A percentile compares a stretch with the other conserved stretches of the same genome.
Conservation (phyloP, 2,329 filamentous ascomycete species). For the Chrysoporthe deuterocubensis region DNA sequence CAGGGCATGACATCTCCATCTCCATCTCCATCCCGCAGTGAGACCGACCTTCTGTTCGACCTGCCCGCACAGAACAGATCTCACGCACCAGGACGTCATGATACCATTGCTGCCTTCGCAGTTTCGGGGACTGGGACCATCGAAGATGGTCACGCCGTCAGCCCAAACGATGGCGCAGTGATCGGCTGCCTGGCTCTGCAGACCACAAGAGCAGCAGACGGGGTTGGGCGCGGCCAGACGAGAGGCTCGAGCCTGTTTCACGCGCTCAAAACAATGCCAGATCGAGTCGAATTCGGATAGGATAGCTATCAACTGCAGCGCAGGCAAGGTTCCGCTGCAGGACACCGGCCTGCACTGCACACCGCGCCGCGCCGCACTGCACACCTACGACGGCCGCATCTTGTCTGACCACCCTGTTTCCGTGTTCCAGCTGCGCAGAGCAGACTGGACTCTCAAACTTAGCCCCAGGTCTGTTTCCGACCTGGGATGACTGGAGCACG, state of each 20-base stretch:
- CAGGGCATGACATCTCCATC: conserved; percentile 6
- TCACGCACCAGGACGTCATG: neutral
- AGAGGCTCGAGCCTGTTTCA: neutral
- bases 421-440: conserved; percentile 16
- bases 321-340: neutral
- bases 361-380: neutral
- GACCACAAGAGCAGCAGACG: neutral
- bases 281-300: neutral
- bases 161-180: neutral
- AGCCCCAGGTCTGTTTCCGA: conserved; percentile 9
- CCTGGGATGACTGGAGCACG: conserved; percentile 7
- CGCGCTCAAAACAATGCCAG: neutral
- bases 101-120: conserved; percentile 10
- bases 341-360: neutral
- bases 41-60: neutral
- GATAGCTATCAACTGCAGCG: neutral
- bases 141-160: neutral
- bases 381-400: conserved; percentile 2
- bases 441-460: conserved; percentile 3
- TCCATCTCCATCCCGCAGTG: neutral
- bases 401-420: conserved; percentile 7
- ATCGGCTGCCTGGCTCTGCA: neutral
- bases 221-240: neutral
- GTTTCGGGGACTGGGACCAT: conserved; percentile 9
- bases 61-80: neutral